Base-by-base conservation (phyloP, 169 alveolate genomes). In the Fabrea salina region DNA sequence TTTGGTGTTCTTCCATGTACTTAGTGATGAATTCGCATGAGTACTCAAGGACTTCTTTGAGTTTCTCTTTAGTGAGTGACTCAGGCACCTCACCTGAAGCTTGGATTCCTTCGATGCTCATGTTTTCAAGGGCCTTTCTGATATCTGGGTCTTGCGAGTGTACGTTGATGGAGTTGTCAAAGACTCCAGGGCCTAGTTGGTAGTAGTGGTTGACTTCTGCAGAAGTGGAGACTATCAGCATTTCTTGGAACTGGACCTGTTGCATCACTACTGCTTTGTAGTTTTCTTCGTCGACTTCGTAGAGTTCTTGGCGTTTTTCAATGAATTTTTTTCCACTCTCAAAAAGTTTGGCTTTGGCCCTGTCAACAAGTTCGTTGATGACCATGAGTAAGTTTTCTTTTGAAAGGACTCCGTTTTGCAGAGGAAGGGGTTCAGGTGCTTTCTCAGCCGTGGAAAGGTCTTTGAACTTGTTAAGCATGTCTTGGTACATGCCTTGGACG, bases 181-280 rank as follows among this genome's bases (percentile, higher is more conserved):
- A 68, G 19, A 68, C 67, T 44, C 44, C 44, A 40, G n/a, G 25
- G n/a, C 64, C 13, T n/a, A 68, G 40, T 27, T 64, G 64, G 32
- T 19, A 44, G n/a, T 68, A 8, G 8, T 37, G 27, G 7, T 16
- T 43, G n/a, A 43, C 41, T 19, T 68, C 78, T 25, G 64, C 61
- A 8, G 78, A n/a, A 1, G 40, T 25, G 13, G 66, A 43, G 8
- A 47, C 7, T 19, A 68, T 43, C 32, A 68, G 35, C 67, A 68
- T 37, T 68, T 68, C 78, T 68, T 68, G 78, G 66, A 68, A 68
- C 66, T 68, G 50, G 13, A 68, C 11, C 39, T 68, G 78, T 37
- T 68, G 64, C 78, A 68, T 68, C 32, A 47, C 78, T 7, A 68
- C 78, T 68, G 19, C 41, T 68, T 30, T 68, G 25, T 47, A 68